These are phyloP conservation scores for Echinochloa phyllopogon DNA, from an alignment of 176 grass and related monocot genomes.

Conservation along the genomic window DNA sequence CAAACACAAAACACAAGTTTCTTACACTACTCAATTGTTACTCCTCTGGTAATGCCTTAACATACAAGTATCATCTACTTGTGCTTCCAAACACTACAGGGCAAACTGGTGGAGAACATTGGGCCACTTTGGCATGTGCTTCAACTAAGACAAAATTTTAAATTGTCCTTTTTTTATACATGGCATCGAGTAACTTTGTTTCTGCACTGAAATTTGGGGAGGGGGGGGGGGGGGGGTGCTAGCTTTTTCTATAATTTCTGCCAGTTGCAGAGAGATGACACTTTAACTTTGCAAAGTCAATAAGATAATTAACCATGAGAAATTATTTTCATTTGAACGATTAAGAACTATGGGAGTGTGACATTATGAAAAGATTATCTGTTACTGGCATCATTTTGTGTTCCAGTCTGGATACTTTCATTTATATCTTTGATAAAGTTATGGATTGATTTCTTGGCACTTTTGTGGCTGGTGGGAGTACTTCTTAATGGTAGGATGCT, in stretches of 20 bases:
- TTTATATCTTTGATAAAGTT: not conserved
- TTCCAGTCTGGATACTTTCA: not conserved
- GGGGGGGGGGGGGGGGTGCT: too few species aligned
- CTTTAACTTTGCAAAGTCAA: conserved; percentile 1
- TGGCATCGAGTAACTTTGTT: not conserved
- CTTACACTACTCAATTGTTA: not conserved
- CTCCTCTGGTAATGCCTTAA: not conserved
- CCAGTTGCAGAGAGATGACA: not conserved
- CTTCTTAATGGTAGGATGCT: conserved; percentile 9
- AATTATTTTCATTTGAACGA: conserved; percentile 4
- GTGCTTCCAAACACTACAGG: conserved; percentile 2
- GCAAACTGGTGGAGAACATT: not conserved
- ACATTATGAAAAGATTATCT: not conserved
- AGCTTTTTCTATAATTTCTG: not conserved
- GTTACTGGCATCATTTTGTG: not conserved
- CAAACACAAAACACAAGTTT: not conserved
- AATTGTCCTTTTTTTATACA: not conserved
- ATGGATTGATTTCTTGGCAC: conserved; percentile 24
- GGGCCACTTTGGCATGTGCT: not conserved
- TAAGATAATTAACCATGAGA: not conserved
- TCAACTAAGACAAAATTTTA: not conserved
- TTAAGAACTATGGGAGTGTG: not conserved
- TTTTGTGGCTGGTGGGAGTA: not conserved
- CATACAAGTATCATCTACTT: conserved; percentile 5
- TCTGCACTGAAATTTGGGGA: conserved; percentile 21